These are phyloP conservation scores for Solanum tacnaense DNA, from an alignment of 257 asterid genomes.

Conservation along the genomic window DNA sequence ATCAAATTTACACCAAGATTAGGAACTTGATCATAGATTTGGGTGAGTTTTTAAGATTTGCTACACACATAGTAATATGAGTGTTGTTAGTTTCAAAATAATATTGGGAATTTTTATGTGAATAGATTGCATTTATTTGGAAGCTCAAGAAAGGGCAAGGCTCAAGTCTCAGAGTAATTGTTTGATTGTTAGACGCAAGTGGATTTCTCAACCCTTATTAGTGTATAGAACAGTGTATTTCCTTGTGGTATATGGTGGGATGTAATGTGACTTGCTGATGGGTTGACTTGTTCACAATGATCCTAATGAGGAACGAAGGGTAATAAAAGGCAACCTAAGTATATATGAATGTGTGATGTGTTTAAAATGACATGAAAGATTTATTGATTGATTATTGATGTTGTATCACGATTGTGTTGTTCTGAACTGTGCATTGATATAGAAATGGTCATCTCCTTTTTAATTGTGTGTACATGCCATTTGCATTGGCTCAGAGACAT, in stretches of 20 bases:
- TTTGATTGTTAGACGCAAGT: neutral
- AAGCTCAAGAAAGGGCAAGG: neutral
- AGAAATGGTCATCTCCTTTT: neutral
- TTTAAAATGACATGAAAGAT: neutral
- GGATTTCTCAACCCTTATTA: neutral
- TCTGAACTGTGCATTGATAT: neutral
- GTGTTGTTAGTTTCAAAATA: no score
- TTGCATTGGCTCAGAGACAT: neutral
- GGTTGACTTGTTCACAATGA: neutral
- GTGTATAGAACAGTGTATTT: no score
- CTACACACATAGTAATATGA: no score
- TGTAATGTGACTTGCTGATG: neutral
- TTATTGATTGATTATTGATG: neutral
- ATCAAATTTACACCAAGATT: no score
- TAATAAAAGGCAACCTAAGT: neutral
- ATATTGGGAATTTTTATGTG: no score
- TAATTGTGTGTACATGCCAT: neutral
- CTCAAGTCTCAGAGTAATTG: neutral
- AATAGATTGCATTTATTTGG: neutral
- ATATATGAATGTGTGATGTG: neutral
- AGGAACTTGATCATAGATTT: no score
- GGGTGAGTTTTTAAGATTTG: no score
- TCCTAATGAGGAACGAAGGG: neutral
- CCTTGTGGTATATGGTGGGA: neutral
- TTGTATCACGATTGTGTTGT: neutral